Conservation (phyloP, 257 asterid species). For the Fraxinus anomala region DNA sequence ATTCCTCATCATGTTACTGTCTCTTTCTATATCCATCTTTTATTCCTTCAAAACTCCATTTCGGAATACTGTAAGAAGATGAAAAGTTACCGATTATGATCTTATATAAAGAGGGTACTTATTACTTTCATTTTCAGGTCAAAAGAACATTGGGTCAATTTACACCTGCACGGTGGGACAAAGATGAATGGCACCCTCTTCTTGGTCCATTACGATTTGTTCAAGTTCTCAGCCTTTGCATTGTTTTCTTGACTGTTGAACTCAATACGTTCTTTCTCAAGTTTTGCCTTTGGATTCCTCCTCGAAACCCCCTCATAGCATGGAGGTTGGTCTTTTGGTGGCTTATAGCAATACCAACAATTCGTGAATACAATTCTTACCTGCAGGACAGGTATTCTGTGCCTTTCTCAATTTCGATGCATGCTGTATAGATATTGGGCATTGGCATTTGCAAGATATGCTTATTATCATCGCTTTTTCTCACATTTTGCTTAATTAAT, state of each 20-base stretch:
- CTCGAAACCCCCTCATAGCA: constrained; percentile 76
- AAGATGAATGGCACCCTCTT: constrained; percentile 98
- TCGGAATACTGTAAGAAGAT: background rate
- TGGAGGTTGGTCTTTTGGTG: constrained; percentile 92
- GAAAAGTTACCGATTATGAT: background rate
- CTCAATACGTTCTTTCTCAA: constrained; percentile 90
- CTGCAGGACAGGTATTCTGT: constrained; percentile 79
- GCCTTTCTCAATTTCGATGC: background rate
- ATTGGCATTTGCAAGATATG: background rate
- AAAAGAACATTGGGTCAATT: constrained; percentile 89
- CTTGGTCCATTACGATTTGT: constrained; percentile 93
- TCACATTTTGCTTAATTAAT: constrained; percentile 11
- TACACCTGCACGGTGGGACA: constrained; percentile 96
- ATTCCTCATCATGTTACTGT: background rate
- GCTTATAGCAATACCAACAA: constrained; percentile 94
- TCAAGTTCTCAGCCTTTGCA: constrained; percentile 89
- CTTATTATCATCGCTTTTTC: background rate
- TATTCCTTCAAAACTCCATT: background rate
- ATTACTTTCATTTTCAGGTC: constrained; percentile 50
- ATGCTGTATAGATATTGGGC: background rate
- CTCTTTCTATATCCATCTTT: background rate
- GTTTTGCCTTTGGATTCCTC: constrained; percentile 98
- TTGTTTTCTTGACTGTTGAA: constrained; percentile 85
- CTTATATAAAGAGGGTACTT: background rate
- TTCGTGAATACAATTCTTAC: constrained; percentile 91